Conservation (phyloP, 1,139 yeast species). For the Lodderomyces beijingensis region DNA sequence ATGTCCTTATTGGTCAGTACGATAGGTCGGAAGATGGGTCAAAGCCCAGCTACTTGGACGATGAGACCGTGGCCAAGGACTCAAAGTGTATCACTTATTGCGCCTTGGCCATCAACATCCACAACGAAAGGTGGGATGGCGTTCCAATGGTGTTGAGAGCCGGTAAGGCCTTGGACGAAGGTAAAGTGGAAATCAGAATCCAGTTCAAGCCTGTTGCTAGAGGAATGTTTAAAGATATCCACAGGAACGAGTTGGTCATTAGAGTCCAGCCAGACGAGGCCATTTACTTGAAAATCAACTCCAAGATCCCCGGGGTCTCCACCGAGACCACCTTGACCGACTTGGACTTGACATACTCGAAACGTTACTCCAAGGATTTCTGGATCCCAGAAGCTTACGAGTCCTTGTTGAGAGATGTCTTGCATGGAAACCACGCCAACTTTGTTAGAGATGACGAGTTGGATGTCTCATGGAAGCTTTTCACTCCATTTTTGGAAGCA, state of each 20-base stretch:
- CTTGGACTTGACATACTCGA: slow-evolving; percentile 80
- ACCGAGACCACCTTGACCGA: slow-evolving; percentile 82
- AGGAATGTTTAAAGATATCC: slow-evolving; percentile 78
- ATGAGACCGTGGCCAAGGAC: slow-evolving; percentile 77
- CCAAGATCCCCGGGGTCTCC: slow-evolving; percentile 89
- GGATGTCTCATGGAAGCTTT: slow-evolving; percentile 87
- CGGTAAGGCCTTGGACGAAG: slow-evolving; percentile 90
- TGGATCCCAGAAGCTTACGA: slow-evolving; percentile 99
- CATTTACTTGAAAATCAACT: slow-evolving; percentile 83
- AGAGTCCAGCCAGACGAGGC: slow-evolving; percentile 96
- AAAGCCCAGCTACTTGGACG: slow-evolving; percentile 89
- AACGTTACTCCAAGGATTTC: slow-evolving; percentile 74
- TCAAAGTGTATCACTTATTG: slow-evolving; percentile 93
- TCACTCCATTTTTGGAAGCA: slow-evolving; percentile 82
- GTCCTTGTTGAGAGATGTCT: slow-evolving; percentile 86
- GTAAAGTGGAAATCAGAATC: slow-evolving; percentile 89
- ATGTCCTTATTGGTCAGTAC: slow-evolving; percentile 86
- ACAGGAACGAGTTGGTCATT: slow-evolving; percentile 88
- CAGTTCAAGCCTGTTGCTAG: slow-evolving; percentile 84
- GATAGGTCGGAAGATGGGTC: slow-evolving; percentile 76
- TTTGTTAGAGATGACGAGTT: slow-evolving; percentile 98
- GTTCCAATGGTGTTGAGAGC: slow-evolving; percentile 95
- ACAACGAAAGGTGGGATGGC: slow-evolving; percentile 97
- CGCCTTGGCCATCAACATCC: slow-evolving; percentile 70
- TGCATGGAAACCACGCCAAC: slow-evolving; percentile 91